Evolutionary conservation across 2,329 filamentous ascomycete genomes (phyloP), one percentile per base, ranked within the genome.

Genomic region (Aspergillus sp.): DNA sequence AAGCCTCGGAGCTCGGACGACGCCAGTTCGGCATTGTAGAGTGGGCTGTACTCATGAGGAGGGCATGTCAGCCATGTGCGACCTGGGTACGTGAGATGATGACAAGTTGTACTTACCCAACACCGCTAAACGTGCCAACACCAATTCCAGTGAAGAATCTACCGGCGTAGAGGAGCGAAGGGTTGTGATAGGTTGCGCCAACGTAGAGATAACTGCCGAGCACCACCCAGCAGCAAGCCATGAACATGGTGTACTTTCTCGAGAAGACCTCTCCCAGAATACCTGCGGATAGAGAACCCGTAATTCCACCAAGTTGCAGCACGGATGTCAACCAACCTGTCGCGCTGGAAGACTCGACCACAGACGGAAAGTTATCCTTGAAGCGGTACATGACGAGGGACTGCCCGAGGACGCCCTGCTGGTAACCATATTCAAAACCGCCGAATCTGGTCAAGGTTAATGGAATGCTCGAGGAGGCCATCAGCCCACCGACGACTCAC

Each of bases 331-430:
- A 66, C 72, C 74, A 75, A 5, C 73, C 73, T 4, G 70, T 73
- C 32, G 71, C 69, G 20, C 66, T 68, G 6, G 77, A 75, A 1
- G 71, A 74, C 11, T 74, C 69, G 1, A 78, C 76, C 4, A 81
- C 77, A 13, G 74, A 70, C 18, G 77, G 73, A 61, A 81, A 81
- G 5, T 73, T 73, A 3, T 73, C 71, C 4, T 76, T 73, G 58
- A 82, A 82, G 38, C 79, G 78, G 7, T 77, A 74, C 79, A 82
- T 82, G 52, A 81, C 78, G 4, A 82, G 67, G 15, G 77, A 80
- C 43, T 81, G 66, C 26, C 73, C 74, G 3, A 76, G 67, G 12
- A 76, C 73, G 45, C 73, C 72, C 60, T 74, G 71, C 62, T 80
- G 78, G 62, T 81, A 81, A 13, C 79, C 79, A 66, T 81, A 81